Evolutionary conservation across 1,139 yeast species (phyloP).

Genomic region (Arxiozyma heterogenica): DNA sequence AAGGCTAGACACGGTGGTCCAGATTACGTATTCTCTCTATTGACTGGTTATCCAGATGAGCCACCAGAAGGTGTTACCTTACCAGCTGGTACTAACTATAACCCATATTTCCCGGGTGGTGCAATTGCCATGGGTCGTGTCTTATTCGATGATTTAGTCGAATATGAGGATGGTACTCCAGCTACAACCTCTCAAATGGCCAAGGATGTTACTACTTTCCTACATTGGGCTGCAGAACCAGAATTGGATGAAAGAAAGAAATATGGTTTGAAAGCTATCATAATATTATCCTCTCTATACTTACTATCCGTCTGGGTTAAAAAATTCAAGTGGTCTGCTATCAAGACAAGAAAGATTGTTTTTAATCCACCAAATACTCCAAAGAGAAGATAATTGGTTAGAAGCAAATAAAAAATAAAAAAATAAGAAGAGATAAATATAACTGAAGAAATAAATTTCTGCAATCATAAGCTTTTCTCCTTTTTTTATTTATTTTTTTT

Average conservation of each 20-base stretch:
- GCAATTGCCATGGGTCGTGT: conserved; percentile 99
- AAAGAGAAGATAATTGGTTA: background rate
- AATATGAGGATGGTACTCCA: conserved; percentile 97
- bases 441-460: too few relatives aligned
- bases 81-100: conserved; percentile 92
- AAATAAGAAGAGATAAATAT: background rate
- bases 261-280: conserved; percentile 87
- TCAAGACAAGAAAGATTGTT: conserved; percentile 90
- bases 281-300: conserved; percentile 71
- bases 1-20: conserved; percentile 99
- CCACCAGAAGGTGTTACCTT: conserved; percentile 95
- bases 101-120: conserved; percentile 99
- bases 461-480: background rate
- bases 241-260: conserved; percentile 98
- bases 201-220: conserved; percentile 89
- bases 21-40: conserved; percentile 87
- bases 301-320: conserved; percentile 84
- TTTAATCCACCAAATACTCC: conserved; percentile 68
- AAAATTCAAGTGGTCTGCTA: conserved; percentile 96
- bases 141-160: conserved; percentile 91
- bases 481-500: too few relatives aligned
- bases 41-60: conserved; percentile 98
- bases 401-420: background rate
- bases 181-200: conserved; percentile 99
- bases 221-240: conserved; percentile 98